Percentiles rank a stretch among this genome's conserved stretches.
These are phyloP conservation scores for Pichia membranifaciens DNA, from an alignment of 805 yeast genomes.

Conservation along the genomic window DNA sequence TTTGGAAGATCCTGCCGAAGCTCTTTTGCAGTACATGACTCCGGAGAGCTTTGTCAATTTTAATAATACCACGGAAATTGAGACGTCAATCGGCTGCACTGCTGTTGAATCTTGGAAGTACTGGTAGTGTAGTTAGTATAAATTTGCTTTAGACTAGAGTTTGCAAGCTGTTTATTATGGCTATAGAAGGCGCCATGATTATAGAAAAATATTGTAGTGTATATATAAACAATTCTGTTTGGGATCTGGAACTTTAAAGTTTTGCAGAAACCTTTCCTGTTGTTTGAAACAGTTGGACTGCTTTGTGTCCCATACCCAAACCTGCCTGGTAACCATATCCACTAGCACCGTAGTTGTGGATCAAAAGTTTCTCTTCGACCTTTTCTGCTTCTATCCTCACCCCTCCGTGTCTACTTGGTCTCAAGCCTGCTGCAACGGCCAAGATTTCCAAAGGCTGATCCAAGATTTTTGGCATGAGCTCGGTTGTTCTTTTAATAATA, in stretches of 20 bases:
- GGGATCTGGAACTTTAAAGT: not conserved
- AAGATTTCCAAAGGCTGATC: slow-evolving; percentile 43
- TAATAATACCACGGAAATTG: slow-evolving; percentile 42
- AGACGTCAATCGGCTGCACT: slow-evolving; percentile 40
- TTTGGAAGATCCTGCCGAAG: slow-evolving; percentile 20
- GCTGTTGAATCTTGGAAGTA: slow-evolving; percentile 46
- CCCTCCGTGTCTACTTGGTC: slow-evolving; percentile 77
- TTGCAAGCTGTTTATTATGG: not conserved
- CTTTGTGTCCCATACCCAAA: slow-evolving; percentile 49
- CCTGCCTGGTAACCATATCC: slow-evolving; percentile 69
- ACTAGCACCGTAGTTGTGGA: slow-evolving; percentile 70
- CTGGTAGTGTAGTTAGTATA: slow-evolving; percentile 39
- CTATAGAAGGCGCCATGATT: too few relatives aligned
- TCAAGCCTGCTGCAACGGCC: slow-evolving; percentile 64
- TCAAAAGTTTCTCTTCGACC: slow-evolving; percentile 37
- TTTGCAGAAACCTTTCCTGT: slow-evolving; percentile 6
- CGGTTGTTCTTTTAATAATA: slow-evolving; percentile 53
- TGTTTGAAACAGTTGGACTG: slow-evolving; percentile 32
- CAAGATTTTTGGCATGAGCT: slow-evolving; percentile 44
- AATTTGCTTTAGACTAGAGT: not conserved
- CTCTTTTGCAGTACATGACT: slow-evolving; percentile 13
- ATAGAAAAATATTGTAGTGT: too few relatives aligned
- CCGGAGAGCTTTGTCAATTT: slow-evolving; percentile 36
- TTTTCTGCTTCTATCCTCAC: slow-evolving; percentile 57
- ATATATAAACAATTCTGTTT: not conserved